A percentile compares a stretch with the other conserved stretches of the same genome.
Evolutionary conservation across 2,329 filamentous ascomycete genomes (phyloP).

Genomic region (Akanthomyces uredinophilus): DNA sequence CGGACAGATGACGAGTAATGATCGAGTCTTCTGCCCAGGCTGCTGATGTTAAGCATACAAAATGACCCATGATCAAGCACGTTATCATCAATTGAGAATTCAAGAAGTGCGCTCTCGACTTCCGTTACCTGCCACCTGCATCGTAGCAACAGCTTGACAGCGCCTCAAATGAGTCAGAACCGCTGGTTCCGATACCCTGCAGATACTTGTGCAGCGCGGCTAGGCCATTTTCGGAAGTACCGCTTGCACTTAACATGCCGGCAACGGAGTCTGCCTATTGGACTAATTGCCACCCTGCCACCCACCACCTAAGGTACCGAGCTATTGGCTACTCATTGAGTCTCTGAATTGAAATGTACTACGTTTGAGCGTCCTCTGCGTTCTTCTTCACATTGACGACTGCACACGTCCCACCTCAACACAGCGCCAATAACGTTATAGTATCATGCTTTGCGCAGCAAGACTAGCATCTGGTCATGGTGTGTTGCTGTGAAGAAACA

Average conservation of each 20-base stretch:
- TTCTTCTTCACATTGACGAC: no score
- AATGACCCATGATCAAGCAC: background rate
- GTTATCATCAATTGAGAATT: background rate
- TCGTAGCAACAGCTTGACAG: background rate
- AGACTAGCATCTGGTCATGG: background rate
- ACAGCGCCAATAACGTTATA: no score
- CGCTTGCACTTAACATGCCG: background rate
- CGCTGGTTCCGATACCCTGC: conserved; percentile 1
- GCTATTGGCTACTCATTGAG: no score
- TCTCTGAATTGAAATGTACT: background rate
- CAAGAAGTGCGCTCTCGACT: background rate
- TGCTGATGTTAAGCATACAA: no score
- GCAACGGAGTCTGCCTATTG: background rate
- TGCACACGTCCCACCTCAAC: no score
- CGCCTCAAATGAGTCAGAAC: conserved; percentile 4
- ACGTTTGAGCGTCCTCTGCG: no score
- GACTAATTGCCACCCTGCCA: background rate
- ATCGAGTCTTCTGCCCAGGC: background rate
- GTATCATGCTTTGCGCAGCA: background rate
- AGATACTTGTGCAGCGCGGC: background rate
- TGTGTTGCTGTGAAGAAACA: background rate
- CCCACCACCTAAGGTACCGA: no score
- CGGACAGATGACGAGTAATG: background rate
- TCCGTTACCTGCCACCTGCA: background rate
- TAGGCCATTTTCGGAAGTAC: conserved; percentile 5